Percentiles rank a stretch among this genome's conserved stretches.
Conservation (phyloP, 1,139 yeast species). For the Yamadazyma membranifaciens region DNA sequence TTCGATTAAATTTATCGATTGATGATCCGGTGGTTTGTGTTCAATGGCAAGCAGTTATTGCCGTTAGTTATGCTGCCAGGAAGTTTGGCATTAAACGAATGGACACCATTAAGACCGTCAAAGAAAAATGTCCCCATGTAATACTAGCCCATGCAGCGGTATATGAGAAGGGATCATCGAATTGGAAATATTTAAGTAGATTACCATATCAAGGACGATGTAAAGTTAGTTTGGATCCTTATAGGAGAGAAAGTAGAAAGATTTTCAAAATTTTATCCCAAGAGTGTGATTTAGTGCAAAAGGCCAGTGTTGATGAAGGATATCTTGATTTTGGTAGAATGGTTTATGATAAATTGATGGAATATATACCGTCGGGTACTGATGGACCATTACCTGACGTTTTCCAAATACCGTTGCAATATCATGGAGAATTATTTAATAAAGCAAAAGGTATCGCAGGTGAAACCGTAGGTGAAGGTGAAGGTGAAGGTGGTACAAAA, state of each 20-base stretch:
- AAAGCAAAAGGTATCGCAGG: background rate
- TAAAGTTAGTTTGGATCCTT: constrained; percentile 89
- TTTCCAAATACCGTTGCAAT: constrained; percentile 51
- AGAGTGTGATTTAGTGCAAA: constrained; percentile 70
- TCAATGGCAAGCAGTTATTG: constrained; percentile 88
- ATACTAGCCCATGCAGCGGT: constrained; percentile 92
- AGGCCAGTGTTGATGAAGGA: constrained; percentile 95
- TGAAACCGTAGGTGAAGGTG: background rate
- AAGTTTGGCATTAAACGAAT: constrained; percentile 77
- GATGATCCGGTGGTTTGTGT: constrained; percentile 90
- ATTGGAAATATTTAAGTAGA: constrained; percentile 65
- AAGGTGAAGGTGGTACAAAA: background rate
- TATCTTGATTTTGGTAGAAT: constrained; percentile 73
- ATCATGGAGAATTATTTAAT: constrained; percentile 29
- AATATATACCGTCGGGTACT: constrained; percentile 2
- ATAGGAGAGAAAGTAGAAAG: constrained; percentile 81
- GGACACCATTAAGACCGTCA: constrained; percentile 69
- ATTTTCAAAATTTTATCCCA: constrained; percentile 60
- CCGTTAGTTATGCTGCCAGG: constrained; percentile 88
- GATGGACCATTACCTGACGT: constrained; percentile 44
- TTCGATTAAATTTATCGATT: constrained; percentile 60
- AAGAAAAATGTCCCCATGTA: constrained; percentile 69
- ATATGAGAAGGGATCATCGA: constrained; percentile 78
- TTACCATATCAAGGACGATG: constrained; percentile 50
- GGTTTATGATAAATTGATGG: constrained; percentile 23